A percentile compares a stretch with the other conserved stretches of the same genome.
Evolutionary conservation across 1,284 basidiomycete species (phyloP).

Genomic region (Tausonia pullulans): DNA sequence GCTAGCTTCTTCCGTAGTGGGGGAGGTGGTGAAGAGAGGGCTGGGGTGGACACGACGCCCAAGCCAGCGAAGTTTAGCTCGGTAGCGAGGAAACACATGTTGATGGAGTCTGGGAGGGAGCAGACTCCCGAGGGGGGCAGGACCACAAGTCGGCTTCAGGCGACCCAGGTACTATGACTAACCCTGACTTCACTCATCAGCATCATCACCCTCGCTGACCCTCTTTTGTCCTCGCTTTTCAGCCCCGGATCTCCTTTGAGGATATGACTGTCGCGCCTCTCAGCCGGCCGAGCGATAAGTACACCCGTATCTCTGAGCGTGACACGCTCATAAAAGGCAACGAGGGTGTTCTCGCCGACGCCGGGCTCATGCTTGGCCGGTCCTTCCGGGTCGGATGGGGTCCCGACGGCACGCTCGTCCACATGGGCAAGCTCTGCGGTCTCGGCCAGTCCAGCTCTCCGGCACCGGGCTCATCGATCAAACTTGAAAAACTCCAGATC

Average conservation of each 20-base stretch:
- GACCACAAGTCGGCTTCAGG: too few relatives aligned
- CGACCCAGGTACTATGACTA: too few relatives aligned
- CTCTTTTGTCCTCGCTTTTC: constrained; percentile 30
- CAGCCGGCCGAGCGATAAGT: constrained; percentile 39
- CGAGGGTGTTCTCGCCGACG: constrained; percentile 61
- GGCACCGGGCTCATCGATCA: constrained; percentile 20
- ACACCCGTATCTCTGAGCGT: constrained; percentile 25
- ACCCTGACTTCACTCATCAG: too few relatives aligned
- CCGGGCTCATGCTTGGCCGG: constrained; percentile 71
- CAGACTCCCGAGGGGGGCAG: too few relatives aligned
- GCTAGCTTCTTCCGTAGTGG: constrained; percentile 59
- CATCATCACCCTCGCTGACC: constrained; percentile 19
- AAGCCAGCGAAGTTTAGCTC: constrained; percentile 5
- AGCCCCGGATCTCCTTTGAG: constrained; percentile 61
- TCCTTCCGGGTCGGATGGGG: constrained; percentile 90
- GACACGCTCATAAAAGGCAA: constrained; percentile 32
- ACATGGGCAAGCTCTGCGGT: constrained; percentile 59
- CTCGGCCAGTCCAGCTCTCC: constrained; percentile 24
- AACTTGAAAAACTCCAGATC: constrained; percentile 13
- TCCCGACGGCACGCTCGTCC: constrained; percentile 61
- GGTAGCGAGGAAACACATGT: constrained; percentile 14
- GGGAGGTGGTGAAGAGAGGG: not conserved
- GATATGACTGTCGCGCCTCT: constrained; percentile 43
- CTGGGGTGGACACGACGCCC: constrained; percentile 23
- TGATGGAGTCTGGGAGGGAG: constrained; percentile 24